phyloP scores from a whole-genome alignment of 495 filamentous ascomycete genomes.

The Penicillium salamii region DNA sequence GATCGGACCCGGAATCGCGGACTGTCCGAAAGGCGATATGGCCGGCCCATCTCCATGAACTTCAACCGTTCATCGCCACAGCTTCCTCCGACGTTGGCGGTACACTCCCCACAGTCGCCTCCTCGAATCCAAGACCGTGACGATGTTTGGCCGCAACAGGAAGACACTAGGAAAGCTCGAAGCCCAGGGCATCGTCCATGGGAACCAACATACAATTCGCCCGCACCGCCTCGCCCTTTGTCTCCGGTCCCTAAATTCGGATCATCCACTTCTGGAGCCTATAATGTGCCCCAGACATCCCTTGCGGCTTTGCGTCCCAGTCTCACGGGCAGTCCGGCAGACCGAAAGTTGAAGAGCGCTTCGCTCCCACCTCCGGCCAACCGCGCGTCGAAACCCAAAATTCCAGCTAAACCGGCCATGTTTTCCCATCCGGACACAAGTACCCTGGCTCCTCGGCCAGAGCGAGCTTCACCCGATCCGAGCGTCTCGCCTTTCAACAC shows the following conservation, averaged over 20 bases:
- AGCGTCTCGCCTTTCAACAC: conserved; percentile 84
- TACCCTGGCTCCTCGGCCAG: conserved; percentile 35
- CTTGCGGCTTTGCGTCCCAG: conserved; percentile 33
- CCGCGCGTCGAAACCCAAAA: conserved; percentile 77
- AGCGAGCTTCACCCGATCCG: conserved; percentile 41
- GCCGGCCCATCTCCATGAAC: conserved; percentile 50
- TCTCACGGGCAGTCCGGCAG: conserved; percentile 21
- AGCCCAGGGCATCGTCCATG: conserved; percentile 26
- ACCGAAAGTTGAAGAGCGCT: conserved; percentile 37
- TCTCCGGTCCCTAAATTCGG: conserved; percentile 41
- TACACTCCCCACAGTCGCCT: conserved; percentile 76
- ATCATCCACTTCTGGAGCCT: conserved; percentile 49
- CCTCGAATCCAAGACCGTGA: conserved; percentile 41
- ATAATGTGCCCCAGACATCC: conserved; percentile 50
- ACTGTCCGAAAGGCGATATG: conserved; percentile 28
- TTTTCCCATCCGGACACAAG: conserved; percentile 30
- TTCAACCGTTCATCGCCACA: conserved; percentile 54
- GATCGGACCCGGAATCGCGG: conserved; percentile 30
- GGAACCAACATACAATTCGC: conserved; percentile 39
- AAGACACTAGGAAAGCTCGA: conserved; percentile 24
- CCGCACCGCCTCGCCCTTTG: conserved; percentile 42
- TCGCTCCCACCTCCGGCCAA: conserved; percentile 71
- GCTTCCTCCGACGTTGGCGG: conserved; percentile 63
- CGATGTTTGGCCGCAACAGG: conserved; percentile 8
- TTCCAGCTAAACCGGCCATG: conserved; percentile 48